Base-by-base conservation (phyloP, 2,329 filamentous ascomycete species). In the Apiospora rasikravindrae region DNA sequence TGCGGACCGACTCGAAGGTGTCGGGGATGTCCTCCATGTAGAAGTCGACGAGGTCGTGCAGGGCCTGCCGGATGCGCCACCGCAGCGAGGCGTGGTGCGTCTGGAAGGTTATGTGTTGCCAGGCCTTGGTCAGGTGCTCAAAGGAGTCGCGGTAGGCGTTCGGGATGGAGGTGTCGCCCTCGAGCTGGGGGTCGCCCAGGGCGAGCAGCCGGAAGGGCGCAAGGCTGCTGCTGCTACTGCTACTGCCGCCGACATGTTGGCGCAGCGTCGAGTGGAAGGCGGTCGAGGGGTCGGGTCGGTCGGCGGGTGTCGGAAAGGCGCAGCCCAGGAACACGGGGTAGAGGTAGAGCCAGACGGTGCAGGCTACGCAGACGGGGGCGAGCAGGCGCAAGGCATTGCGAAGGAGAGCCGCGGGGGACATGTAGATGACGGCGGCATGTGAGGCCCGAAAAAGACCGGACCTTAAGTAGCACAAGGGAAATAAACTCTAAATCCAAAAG, bases 141-240 rank as follows among this genome's bases (percentile, higher is more conserved):
- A 91, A 88, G 1, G 84, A 80, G 29, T 86, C 84, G 49, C 87
- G 81, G 74, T 87, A 84, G 47, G 85, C 84, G 70, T 86, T 87
- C 22, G 92, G 93, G 37, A 98, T 91, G 8, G 94, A 95, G 2
- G 93, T 94, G 80, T 98, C 94, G 77, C 96, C 96, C 83, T 98
- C 96, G 70, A 98, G 89, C 81, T 98, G 96, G 6, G 96, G 96
- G 81, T 98, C 96, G 73, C 93, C 96, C 29, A 98, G 89, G 0
- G 95, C 91, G 19, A 98, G 91, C 3, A 98, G 89, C 72, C 96
- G 90, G 79, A 98, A 98, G 0, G 95, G 94, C 4, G 94, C 94
- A 44, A 80, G 49, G n/a, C 8, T 75, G 71, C 77, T 77, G 75
- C 71, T 11, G 67, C 49, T 76, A 69, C 71, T 78, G 72, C 71